Percentiles rank a stretch among this genome's conserved stretches.
Conservation (phyloP, 352 stramenopile species). For the Discostella stelligera region DNA sequence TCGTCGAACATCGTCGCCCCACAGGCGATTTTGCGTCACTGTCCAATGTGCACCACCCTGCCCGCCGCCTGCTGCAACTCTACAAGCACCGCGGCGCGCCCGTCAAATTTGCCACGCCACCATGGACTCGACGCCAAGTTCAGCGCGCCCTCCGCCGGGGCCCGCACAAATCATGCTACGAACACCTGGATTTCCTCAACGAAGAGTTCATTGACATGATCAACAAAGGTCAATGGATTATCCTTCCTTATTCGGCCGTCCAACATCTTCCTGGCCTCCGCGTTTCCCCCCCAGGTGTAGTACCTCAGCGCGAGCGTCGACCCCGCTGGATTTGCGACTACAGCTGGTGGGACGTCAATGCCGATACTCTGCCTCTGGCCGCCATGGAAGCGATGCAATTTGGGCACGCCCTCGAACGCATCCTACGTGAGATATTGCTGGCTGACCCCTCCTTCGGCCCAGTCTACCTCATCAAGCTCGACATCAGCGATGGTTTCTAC, state of each 20-base stretch:
- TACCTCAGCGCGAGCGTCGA: conserved; percentile 33
- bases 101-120: conserved; percentile 9
- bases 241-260: conserved; percentile 25
- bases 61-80: background rate
- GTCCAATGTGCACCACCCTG: conserved; percentile 8
- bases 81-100: conserved; percentile 15
- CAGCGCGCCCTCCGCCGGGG: background rate
- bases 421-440: conserved; percentile 32
- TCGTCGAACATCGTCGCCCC: background rate
- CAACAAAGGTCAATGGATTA: conserved; percentile 28
- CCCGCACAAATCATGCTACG: conserved; percentile 31
- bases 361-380: conserved; percentile 19
- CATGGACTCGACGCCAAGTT: background rate
- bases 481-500: conserved; percentile 57
- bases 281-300: conserved; percentile 23
- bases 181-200: conserved; percentile 41
- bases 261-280: conserved; percentile 28
- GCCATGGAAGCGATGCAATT: conserved; percentile 51
- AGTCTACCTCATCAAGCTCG: conserved; percentile 39
- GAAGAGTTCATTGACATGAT: conserved; percentile 43
- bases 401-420: conserved; percentile 24
- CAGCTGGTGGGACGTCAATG: conserved; percentile 39
- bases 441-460: conserved; percentile 19
- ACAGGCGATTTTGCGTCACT: background rate
- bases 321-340: conserved; percentile 46